phyloP scores from a whole-genome alignment of 768 basidiomycete genomes.

The Russula sp. region DNA sequence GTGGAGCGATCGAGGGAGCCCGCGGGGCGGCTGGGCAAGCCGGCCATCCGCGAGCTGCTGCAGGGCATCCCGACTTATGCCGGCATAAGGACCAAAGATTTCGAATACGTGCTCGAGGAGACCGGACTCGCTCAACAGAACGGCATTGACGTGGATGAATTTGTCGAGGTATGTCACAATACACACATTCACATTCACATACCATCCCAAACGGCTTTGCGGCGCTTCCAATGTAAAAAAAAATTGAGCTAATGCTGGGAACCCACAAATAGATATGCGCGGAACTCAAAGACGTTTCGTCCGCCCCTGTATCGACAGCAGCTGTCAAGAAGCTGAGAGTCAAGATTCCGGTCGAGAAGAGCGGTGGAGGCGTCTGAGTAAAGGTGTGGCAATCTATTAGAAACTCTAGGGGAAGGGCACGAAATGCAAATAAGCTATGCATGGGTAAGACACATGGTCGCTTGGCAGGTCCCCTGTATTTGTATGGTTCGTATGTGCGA shows the following conservation, averaged over 20 bases:
- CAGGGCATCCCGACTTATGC: slow-evolving; percentile 43
- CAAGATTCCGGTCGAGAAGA: slow-evolving; percentile 47
- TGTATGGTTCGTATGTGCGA: neutral
- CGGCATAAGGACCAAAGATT: slow-evolving; percentile 51
- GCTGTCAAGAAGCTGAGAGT: slow-evolving; percentile 32
- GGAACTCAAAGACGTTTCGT: slow-evolving; percentile 57
- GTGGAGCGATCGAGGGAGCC: slow-evolving; percentile 24
- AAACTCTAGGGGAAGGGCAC: neutral
- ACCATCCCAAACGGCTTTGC: no score
- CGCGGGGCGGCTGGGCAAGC: slow-evolving; percentile 33
- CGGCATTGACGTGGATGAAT: slow-evolving; percentile 74
- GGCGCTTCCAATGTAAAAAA: no score
- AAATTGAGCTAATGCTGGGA: no score
- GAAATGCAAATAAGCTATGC: neutral
- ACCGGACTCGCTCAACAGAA: slow-evolving; percentile 55
- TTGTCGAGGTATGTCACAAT: slow-evolving; percentile 60
- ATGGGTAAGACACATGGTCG: neutral
- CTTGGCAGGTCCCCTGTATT: neutral
- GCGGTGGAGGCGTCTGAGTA: slow-evolving; percentile 42
- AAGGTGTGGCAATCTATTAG: neutral
- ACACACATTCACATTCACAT: no score
- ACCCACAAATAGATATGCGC: slow-evolving; percentile 52
- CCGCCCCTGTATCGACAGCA: slow-evolving; percentile 34
- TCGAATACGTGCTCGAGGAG: slow-evolving; percentile 68
- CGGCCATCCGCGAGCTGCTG: slow-evolving; percentile 30